Conservation (phyloP, 495 filamentous ascomycete genomes). For the Aspergillus ostianus region DNA sequence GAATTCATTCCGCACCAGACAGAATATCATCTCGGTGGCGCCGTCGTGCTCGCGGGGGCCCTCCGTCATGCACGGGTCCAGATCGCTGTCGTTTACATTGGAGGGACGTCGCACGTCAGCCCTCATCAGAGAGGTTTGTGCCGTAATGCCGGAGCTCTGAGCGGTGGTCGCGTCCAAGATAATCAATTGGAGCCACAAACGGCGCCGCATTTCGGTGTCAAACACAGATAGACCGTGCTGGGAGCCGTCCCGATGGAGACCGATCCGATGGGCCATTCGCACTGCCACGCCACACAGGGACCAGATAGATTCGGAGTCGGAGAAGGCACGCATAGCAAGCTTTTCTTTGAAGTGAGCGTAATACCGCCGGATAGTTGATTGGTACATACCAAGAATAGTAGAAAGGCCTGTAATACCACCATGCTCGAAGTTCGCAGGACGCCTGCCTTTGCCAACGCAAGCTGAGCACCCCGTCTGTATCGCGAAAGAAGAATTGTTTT, state of each 20-base stretch:
- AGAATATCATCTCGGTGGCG: constrained; percentile 68
- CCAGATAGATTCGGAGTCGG: constrained; percentile 44
- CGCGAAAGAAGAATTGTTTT: constrained; percentile 37
- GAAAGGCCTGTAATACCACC: constrained; percentile 45
- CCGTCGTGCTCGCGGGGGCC: constrained; percentile 51
- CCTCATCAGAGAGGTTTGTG: constrained; percentile 16
- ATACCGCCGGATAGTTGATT: neutral
- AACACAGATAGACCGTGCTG: constrained; percentile 37
- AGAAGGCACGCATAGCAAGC: constrained; percentile 31
- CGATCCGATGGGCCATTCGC: constrained; percentile 44
- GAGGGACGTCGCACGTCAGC: constrained; percentile 40
- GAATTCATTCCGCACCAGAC: constrained; percentile 49
- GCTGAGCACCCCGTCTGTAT: constrained; percentile 42
- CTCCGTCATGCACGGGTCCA: constrained; percentile 56
- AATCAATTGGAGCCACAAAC: constrained; percentile 40
- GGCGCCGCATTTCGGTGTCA: constrained; percentile 46
- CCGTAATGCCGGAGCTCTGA: constrained; percentile 31
- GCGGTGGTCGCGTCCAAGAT: constrained; percentile 35
- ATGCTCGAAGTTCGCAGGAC: constrained; percentile 44
- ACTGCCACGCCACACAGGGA: constrained; percentile 41
- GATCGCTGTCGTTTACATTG: constrained; percentile 59
- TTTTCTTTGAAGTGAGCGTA: constrained; percentile 6
- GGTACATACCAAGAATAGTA: constrained; percentile 40
- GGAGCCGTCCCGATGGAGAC: constrained; percentile 44
- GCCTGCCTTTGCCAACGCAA: constrained; percentile 46